Evolutionary conservation across 2,329 filamentous ascomycete species (phyloP), one percentile per base, ranked within the genome.

Genomic region (Neospermospora avenae): DNA sequence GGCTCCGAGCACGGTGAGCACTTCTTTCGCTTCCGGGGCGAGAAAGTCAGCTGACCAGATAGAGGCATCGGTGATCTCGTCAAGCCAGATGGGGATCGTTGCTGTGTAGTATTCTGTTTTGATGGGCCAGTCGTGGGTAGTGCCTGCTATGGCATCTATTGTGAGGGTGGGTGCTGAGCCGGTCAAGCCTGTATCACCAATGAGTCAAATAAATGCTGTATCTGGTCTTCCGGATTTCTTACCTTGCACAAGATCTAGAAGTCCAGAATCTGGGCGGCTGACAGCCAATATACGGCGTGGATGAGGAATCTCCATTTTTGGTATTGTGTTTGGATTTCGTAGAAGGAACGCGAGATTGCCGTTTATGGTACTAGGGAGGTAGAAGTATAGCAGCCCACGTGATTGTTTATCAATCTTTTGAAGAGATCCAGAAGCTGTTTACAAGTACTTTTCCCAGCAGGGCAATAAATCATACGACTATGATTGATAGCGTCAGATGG

Each of bases 11-110:
- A 82, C 85, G 0, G 74, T 74, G 2, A 88, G 79, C 0, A 89
- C 86, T 70, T 88, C 85, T 58, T 75, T 76, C 0, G 86, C 86
- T 68, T 88, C 86, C 0, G 78, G 73, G 0, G 81, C 79, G 1
- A 87, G 77, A 66, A 88, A 89, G 0, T 82, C 80, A 1, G 71
- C 71, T 0, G 82, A 76, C 86, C 86, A 89, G 37, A 51, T 45
- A 11, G 57, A 20, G 1, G 70, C 64, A 11, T 61, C 55, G 5
- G 76, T 68, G 60, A 86, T 77, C 48, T 86, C 77, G 68, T 89
- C 86, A n/a, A 89, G 77, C 86, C 86, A 89, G 65, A 89, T 77
- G 45, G 86, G 84, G 3, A 89, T 76, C 0, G 77, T 77, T 56
- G 84, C 79, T 24, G 74, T 78, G 75, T 88, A 89, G 76, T 89